phyloP scores from a whole-genome alignment of 805 yeast genomes.

The Jamesozyma hellenica region DNA sequence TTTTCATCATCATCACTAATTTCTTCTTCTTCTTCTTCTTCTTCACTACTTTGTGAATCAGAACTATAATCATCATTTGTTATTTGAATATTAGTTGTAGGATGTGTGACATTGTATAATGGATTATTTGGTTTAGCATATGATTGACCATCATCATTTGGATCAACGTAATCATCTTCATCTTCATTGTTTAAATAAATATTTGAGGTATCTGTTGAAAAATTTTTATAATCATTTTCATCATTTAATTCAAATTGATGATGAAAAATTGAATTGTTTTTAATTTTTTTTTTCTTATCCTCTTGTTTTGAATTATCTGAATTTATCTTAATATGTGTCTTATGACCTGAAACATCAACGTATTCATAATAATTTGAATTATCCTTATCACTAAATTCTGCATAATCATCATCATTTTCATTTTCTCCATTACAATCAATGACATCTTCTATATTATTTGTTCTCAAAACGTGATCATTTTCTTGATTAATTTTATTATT shows the following conservation, averaged over 20 bases:
- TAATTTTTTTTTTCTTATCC: neutral
- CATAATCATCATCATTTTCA: constrained; percentile 27
- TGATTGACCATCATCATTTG: constrained; percentile 72
- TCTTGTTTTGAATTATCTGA: neutral
- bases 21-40: constrained; percentile 9
- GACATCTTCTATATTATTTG: constrained; percentile 28
- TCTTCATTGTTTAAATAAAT: constrained; percentile 16
- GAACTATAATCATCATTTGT: constrained; percentile 12
- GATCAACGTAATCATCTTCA: constrained; percentile 67
- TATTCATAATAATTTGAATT: constrained; percentile 51
- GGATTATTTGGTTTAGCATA: constrained; percentile 56
- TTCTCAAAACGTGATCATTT: constrained; percentile 1
- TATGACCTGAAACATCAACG: constrained; percentile 68
- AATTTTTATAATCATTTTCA: neutral
- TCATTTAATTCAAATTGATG: constrained; percentile 29
- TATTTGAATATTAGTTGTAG: constrained; percentile 31
- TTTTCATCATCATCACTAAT: constrained; percentile 4
- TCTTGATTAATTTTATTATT: constrained; percentile 30
- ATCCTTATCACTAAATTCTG: constrained; percentile 15
- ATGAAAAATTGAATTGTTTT: neutral
- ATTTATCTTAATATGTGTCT: constrained; percentile 42
- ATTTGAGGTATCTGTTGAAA: neutral
- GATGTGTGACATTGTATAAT: constrained; percentile 35
- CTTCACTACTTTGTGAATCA: constrained; percentile 3
- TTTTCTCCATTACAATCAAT: constrained; percentile 11